A percentile compares a stretch with the other conserved stretches of the same genome.
phyloP scores from a whole-genome alignment of 768 basidiomycete species.

The Mycena olivaceomarginata region DNA sequence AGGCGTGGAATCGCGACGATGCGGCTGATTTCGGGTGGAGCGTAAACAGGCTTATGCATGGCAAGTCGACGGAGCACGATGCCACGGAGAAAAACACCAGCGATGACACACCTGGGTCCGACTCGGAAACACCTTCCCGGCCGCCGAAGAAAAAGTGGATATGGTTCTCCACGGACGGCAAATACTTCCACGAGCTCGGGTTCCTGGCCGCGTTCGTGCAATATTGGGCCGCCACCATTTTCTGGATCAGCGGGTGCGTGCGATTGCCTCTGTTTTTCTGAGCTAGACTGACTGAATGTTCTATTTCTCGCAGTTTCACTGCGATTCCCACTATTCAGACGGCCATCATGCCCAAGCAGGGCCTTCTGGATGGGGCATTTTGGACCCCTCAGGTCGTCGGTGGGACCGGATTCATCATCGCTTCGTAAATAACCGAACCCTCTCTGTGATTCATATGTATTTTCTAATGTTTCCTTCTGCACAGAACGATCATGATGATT shows the following conservation, averaged over 20 bases:
- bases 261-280: slow-evolving; percentile 24
- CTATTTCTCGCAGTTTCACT: slow-evolving; percentile 53
- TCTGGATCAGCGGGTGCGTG: slow-evolving; percentile 73
- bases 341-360: slow-evolving; percentile 51
- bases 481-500: slow-evolving; percentile 66
- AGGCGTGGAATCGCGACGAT: slow-evolving; percentile 71
- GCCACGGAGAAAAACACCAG: neutral
- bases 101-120: neutral
- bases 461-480: neutral
- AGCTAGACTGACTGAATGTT: slow-evolving; percentile 3
- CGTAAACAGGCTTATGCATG: slow-evolving; percentile 46
- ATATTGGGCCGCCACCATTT: slow-evolving; percentile 73
- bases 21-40: slow-evolving; percentile 60
- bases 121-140: slow-evolving; percentile 47
- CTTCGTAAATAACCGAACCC: slow-evolving; percentile 53
- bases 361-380: slow-evolving; percentile 67
- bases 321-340: slow-evolving; percentile 60
- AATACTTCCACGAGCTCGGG: slow-evolving; percentile 66
- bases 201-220: slow-evolving; percentile 72
- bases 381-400: slow-evolving; percentile 82
- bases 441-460: neutral
- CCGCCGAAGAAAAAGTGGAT: slow-evolving; percentile 53
- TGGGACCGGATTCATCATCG: slow-evolving; percentile 75
- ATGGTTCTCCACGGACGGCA: slow-evolving; percentile 60
- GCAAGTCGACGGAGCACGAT: slow-evolving; percentile 21